A percentile compares a stretch with the other conserved stretches of the same genome.
Conservation (phyloP, 208 protist genomes). For the Crithidia brevicula region DNA sequence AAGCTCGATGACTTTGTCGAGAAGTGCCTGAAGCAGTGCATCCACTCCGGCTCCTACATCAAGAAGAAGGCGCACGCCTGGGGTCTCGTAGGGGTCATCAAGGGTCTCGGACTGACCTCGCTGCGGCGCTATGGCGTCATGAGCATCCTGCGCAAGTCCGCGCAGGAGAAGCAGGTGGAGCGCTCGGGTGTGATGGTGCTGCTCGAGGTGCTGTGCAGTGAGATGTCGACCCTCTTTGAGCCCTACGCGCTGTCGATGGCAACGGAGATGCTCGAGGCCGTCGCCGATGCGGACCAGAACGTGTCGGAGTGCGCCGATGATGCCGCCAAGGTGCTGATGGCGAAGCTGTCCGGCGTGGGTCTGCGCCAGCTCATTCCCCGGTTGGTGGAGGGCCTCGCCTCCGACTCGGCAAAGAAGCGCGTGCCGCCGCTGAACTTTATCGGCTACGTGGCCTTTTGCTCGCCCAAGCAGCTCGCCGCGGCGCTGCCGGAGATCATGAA, state of each 20-base stretch:
- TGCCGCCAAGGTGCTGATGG: constrained; percentile 82
- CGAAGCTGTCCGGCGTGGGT: constrained; percentile 79
- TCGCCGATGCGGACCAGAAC: constrained; percentile 85
- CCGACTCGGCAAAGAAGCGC: constrained; percentile 81
- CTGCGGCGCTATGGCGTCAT: constrained; percentile 81
- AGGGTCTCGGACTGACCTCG: constrained; percentile 78
- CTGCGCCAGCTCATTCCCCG: constrained; percentile 89
- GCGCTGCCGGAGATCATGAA: constrained; percentile 92
- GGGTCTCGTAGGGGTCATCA: constrained; percentile 84
- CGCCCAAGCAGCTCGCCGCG: constrained; percentile 88
- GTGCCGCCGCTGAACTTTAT: constrained; percentile 91
- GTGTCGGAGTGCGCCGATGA: constrained; percentile 91
- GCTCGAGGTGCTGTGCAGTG: constrained; percentile 84
- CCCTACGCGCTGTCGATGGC: constrained; percentile 86
- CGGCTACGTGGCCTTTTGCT: constrained; percentile 92
- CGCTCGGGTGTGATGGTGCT: constrained; percentile 86
- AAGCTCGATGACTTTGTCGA: constrained; percentile 90
- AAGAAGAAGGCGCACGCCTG: constrained; percentile 94
- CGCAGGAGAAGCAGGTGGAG: constrained; percentile 78
- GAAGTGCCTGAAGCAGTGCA: constrained; percentile 90
- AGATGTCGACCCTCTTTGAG: constrained; percentile 79
- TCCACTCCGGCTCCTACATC: constrained; percentile 87
- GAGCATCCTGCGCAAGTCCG: constrained; percentile 58
- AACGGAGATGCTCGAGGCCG: constrained; percentile 72
- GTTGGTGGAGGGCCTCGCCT: constrained; percentile 72